These are phyloP conservation scores for Vitis labrusca DNA, from an alignment of 164 flowering plant species.

Conservation along the genomic window DNA sequence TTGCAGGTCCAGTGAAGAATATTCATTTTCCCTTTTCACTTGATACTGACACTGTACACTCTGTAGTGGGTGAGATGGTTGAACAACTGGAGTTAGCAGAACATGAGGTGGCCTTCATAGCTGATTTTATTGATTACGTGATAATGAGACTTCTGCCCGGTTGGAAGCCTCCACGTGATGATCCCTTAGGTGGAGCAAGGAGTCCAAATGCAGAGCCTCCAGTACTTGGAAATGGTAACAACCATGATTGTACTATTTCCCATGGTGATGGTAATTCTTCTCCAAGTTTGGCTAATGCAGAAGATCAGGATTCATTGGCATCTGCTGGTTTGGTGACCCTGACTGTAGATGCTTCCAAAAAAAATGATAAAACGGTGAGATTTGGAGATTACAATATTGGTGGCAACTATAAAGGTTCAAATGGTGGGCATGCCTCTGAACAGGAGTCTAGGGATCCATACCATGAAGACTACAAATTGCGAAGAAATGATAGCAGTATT, in stretches of 20 bases:
- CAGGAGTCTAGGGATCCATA: constrained; percentile 22
- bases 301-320: constrained; percentile 26
- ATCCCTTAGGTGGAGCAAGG: constrained; percentile 19
- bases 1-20: constrained; percentile 67
- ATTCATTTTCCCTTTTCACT: constrained; percentile 71
- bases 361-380: constrained; percentile 12
- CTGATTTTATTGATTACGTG: constrained; percentile 68
- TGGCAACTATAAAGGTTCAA: constrained; percentile 21
- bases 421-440: constrained; percentile 20
- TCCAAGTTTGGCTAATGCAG: constrained; percentile 21
- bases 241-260: constrained; percentile 6
- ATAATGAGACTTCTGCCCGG: constrained; percentile 52
- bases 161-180: constrained; percentile 60
- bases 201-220: constrained; percentile 18
- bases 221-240: constrained; percentile 9
- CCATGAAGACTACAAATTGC: constrained; percentile 17
- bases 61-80: constrained; percentile 87
- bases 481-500: constrained; percentile 13
- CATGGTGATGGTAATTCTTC: constrained; percentile 2
- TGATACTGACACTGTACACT: constrained; percentile 67
- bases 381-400: constrained; percentile 8
- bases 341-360: constrained; percentile 15
- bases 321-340: constrained; percentile 26
- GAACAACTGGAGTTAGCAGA: constrained; percentile 72
- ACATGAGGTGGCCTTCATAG: constrained; percentile 71